Percentiles rank a stretch among this genome's conserved stretches.
Conservation (phyloP, 371 early-diverging fungal genomes). For the Rhizomucor pusillus region DNA sequence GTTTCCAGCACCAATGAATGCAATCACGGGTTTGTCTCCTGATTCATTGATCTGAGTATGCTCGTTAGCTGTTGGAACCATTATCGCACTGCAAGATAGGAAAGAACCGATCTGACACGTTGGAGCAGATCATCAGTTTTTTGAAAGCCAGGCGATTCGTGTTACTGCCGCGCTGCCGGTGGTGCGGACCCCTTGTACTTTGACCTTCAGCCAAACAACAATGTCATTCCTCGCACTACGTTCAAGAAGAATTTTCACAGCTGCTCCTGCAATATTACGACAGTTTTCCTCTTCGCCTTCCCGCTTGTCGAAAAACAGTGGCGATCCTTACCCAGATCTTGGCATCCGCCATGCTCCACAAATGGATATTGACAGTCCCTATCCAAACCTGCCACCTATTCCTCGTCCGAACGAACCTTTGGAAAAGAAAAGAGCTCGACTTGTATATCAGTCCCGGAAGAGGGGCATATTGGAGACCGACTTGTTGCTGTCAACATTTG, state of each 20-base stretch:
- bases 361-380: slow-evolving; percentile 46
- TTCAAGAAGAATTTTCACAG: no score
- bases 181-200: no score
- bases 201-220: no score
- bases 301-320: background rate
- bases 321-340: slow-evolving; percentile 47
- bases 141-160: no score
- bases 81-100: background rate
- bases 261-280: no score
- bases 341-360: slow-evolving; percentile 46
- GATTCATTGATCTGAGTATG: background rate
- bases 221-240: no score
- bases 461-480: slow-evolving; percentile 95
- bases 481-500: slow-evolving; percentile 88
- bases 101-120: background rate
- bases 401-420: slow-evolving; percentile 63
- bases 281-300: no score
- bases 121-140: no score
- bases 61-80: background rate
- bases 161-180: no score
- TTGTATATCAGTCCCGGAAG: slow-evolving; percentile 90
- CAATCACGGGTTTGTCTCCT: slow-evolving; percentile 33
- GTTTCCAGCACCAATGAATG: slow-evolving; percentile 92
- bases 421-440: slow-evolving; percentile 72
- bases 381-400: slow-evolving; percentile 61